Evolutionary conservation across 2,329 filamentous ascomycete genomes (phyloP), one percentile per base, ranked within the genome.

Genomic region (Torrubiella hemipterigena): DNA sequence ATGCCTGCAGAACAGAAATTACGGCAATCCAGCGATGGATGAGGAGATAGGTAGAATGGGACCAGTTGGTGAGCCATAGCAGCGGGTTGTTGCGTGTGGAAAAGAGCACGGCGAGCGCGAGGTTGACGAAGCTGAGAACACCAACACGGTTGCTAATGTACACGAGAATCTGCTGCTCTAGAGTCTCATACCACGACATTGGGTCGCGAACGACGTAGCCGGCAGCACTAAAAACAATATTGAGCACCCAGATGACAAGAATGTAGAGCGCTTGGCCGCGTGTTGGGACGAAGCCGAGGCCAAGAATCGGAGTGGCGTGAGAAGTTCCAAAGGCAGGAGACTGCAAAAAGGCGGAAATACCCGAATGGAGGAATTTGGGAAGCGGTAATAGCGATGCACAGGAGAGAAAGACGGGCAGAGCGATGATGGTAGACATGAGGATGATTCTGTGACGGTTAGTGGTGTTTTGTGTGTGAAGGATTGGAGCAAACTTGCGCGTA

Each of bases 1-100:
- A 39, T 6, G 53, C 58, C 34, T 68, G 52, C 1, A 65, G 28
- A 9, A 54, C 52, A 24, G 49, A 54, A 14, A 67, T 44, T 24
- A 52, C 41, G 5, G 58, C 62, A 6, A 61, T 46, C 59, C 60
- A 67, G 12, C 63, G 57, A 41, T 69, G 65, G 3, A 67, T 45
- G 4, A 67, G 39, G 11, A 67, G 31, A 38, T 52, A 67, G 1
- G 65, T 68, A 1, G 52, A 52, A 34, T 64, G 56, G 1, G 49
- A 55, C 61, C 63, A 67, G 39, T 61, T 53, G 3, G 63, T 65
- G 4, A 63, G 29, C 48, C 51, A 57, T 0, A 65, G 48, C 0
- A 64, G 49, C 7, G 65, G 16, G 37, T 63, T 65, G 43, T 67
- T 65, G 5, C 63, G 49, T 3, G 52, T 44, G 2, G 55, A 46